Evolutionary conservation across 1,284 basidiomycete genomes (phyloP).

Genomic region (Amylostereum areolatum): DNA sequence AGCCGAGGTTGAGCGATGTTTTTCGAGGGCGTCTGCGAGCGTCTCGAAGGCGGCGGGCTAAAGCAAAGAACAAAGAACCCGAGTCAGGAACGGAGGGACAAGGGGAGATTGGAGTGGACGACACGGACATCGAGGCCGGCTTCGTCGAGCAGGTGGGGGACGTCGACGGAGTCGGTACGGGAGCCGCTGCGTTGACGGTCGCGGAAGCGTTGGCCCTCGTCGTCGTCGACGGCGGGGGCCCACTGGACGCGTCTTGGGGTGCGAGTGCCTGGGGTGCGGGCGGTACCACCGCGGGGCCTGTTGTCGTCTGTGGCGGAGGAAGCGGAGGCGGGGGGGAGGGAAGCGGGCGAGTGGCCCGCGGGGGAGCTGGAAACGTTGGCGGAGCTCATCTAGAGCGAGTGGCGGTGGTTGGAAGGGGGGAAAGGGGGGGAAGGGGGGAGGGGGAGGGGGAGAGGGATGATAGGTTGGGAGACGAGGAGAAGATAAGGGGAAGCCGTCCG

Average conservation of each 20-base stretch:
- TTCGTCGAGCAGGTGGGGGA: conserved; percentile 36
- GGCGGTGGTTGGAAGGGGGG: too few relatives aligned
- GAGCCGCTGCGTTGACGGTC: too few relatives aligned
- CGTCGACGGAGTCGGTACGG: neutral
- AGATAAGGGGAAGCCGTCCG: too few relatives aligned
- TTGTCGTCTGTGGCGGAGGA: neutral
- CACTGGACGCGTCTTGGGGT: conserved; percentile 14
- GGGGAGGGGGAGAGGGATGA: too few relatives aligned
- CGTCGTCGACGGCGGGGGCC: conserved; percentile 15
- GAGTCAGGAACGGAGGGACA: neutral
- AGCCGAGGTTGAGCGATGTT: conserved; percentile 24
- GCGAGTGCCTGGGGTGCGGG: conserved; percentile 6
- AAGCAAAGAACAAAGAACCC: conserved; percentile 1
- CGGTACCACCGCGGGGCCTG: conserved; percentile 1
- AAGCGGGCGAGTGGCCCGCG: too few relatives aligned
- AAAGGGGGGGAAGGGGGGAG: too few relatives aligned
- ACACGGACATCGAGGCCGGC: conserved; percentile 39
- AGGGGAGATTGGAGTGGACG: neutral
- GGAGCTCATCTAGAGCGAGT: too few relatives aligned
- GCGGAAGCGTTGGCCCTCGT: neutral
- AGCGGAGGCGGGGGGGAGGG: too few relatives aligned
- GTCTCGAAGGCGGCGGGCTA: conserved; percentile 47
- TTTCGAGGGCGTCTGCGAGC: conserved; percentile 38
- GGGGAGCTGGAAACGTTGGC: too few relatives aligned
- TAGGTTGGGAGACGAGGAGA: too few relatives aligned